A percentile compares a stretch with the other conserved stretches of the same genome.
These are phyloP conservation scores for Xylaria grammica DNA, from an alignment of 495 filamentous ascomycete genomes.

Conservation along the genomic window DNA sequence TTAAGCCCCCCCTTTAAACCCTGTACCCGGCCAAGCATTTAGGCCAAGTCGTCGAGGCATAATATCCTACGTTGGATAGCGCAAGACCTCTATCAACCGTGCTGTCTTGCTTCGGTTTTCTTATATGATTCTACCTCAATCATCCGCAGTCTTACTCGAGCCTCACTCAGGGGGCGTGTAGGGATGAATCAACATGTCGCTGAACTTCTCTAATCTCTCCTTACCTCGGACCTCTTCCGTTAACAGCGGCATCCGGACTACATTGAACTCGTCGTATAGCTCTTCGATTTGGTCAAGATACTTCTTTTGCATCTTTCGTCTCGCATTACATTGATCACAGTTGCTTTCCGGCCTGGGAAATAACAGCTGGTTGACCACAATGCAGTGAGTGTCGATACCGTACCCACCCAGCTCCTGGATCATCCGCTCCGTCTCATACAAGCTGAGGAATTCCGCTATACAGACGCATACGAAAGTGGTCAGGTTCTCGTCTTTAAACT, in stretches of 20 bases:
- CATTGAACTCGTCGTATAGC: conserved; percentile 98
- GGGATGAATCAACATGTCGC: conserved; percentile 87
- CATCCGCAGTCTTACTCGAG: not conserved
- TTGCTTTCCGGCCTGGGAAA: conserved; percentile 86
- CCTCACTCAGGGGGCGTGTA: conserved; percentile 73
- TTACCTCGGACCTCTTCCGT: conserved; percentile 95
- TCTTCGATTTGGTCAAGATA: conserved; percentile 99
- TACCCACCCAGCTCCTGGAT: conserved; percentile 96
- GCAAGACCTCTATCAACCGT: too few species aligned
- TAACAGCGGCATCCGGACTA: conserved; percentile 94
- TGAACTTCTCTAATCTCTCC: conserved; percentile 91
- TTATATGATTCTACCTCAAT: not conserved
- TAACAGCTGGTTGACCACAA: conserved; percentile 97
- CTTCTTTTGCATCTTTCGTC: conserved; percentile 99
- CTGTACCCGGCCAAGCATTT: not conserved
- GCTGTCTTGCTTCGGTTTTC: too few species aligned
- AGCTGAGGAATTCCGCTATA: conserved; percentile 94
- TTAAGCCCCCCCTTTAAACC: not conserved
- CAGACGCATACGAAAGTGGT: conserved; percentile 99
- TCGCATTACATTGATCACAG: conserved; percentile 94
- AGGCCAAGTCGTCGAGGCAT: not conserved
- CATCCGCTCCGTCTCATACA: conserved; percentile 99
- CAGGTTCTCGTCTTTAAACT: conserved; percentile 95
- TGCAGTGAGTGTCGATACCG: conserved; percentile 93
- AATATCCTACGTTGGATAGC: too few species aligned